phyloP scores from a whole-genome alignment of 2,329 filamentous ascomycete genomes.

The Ascomycota sp. region DNA sequence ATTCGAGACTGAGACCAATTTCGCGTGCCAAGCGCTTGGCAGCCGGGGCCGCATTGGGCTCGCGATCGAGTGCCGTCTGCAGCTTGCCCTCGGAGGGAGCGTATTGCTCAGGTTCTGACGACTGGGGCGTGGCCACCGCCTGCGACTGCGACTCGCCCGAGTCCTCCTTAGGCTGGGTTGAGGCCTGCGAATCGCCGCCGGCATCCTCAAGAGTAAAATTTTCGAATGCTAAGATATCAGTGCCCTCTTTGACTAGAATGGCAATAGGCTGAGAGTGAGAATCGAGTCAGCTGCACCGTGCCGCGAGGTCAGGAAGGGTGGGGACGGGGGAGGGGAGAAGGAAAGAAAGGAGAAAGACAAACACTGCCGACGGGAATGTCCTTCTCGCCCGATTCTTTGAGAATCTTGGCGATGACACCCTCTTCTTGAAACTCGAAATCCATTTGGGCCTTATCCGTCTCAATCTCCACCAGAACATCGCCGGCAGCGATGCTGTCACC shows the following conservation, averaged over 20 bases:
- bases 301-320: conserved; percentile 1
- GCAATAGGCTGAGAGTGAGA: conserved; percentile 98
- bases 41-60: conserved; percentile 49
- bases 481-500: conserved; percentile 76
- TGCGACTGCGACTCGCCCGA: conserved; percentile 37
- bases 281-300: too few species aligned
- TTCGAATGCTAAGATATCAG: conserved; percentile 73
- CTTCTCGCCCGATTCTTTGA: conserved; percentile 85
- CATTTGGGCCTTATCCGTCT: conserved; percentile 99
- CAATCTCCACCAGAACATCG: conserved; percentile 92
- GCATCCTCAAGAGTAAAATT: conserved; percentile 77
- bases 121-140: conserved; percentile 21
- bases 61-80: conserved; percentile 66
- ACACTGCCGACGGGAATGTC: conserved; percentile 88
- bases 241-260: conserved; percentile 78
- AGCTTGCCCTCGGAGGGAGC: conserved; percentile 56
- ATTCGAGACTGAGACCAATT: conserved; percentile 56
- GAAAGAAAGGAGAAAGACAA: conserved; percentile 23
- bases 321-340: not conserved
- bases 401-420: conserved; percentile 80
- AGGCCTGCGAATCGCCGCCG: conserved; percentile 54
- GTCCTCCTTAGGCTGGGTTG: conserved; percentile 44
- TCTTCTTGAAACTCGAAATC: conserved; percentile 99
- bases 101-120: conserved; percentile 45
- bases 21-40: conserved; percentile 71